Conservation (phyloP, 495 filamentous ascomycete genomes). For the Hypoxylon fuscum region DNA sequence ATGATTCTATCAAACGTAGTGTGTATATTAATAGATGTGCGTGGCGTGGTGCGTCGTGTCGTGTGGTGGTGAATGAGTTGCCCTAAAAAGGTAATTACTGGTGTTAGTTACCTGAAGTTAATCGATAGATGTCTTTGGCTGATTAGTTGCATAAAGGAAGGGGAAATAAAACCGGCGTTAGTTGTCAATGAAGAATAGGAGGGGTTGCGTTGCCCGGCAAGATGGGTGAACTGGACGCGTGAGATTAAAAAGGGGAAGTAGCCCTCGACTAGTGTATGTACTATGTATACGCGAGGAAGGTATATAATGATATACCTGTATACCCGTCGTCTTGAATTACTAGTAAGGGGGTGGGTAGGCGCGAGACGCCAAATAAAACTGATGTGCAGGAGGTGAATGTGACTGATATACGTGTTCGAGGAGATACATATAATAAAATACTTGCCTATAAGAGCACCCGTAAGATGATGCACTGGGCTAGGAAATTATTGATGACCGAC, state of each 20-base stretch:
- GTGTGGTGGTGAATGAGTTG: slow-evolving; percentile 1
- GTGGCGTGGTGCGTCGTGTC: slow-evolving; percentile 8
- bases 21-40: slow-evolving; percentile 14
- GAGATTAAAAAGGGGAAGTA: not conserved
- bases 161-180: no score
- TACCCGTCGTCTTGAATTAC: not conserved
- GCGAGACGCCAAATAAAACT: slow-evolving; percentile 32
- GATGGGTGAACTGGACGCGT: not conserved
- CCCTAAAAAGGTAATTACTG: slow-evolving; percentile 22
- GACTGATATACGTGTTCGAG: slow-evolving; percentile 43
- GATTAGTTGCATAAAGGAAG: not conserved
- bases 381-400: slow-evolving; percentile 29
- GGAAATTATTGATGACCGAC: slow-evolving; percentile 42
- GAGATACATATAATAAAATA: slow-evolving; percentile 41
- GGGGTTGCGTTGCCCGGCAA: not conserved
- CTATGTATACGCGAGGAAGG: not conserved
- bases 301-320: not conserved
- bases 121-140: not conserved
- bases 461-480: slow-evolving; percentile 36
- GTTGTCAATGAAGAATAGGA: not conserved
- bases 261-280: not conserved
- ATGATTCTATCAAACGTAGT: slow-evolving; percentile 3
- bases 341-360: slow-evolving; percentile 7
- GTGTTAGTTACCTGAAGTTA: slow-evolving; percentile 7
- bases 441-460: slow-evolving; percentile 39